A percentile compares a stretch with the other conserved stretches of the same genome.
Conservation (phyloP, 2,329 filamentous ascomycete species). For the Colletotrichum sp. region DNA sequence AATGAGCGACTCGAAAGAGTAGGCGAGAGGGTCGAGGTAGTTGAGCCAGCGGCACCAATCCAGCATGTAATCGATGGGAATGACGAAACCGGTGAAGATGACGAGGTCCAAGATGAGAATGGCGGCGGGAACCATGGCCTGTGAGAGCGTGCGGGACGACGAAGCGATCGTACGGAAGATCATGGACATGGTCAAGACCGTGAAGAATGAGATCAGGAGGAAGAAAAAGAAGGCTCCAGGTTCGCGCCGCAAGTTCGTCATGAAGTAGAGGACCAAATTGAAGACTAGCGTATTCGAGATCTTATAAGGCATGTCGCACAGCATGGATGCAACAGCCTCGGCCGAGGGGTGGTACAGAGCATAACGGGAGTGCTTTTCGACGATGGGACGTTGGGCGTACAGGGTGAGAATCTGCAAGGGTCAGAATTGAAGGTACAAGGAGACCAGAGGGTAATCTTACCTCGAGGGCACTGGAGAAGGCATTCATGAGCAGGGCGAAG, state of each 20-base stretch:
- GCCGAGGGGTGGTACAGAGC: conserved; percentile 89
- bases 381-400: conserved; percentile 88
- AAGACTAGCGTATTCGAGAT: conserved; percentile 76
- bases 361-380: conserved; percentile 88
- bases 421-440: conserved; percentile 10
- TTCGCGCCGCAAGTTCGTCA: conserved; percentile 80
- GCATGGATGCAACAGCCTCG: conserved; percentile 86
- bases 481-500: conserved; percentile 87
- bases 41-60: conserved; percentile 85
- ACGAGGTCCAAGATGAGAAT: conserved; percentile 70
- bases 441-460: conserved; percentile 40
- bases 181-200: conserved; percentile 83
- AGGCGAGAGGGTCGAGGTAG: conserved; percentile 80
- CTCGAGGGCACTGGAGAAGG: conserved; percentile 80
- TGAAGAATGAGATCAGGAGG: conserved; percentile 75
- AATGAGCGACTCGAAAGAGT: conserved; percentile 82
- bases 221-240: conserved; percentile 86
- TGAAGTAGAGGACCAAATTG: conserved; percentile 85
- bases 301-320: conserved; percentile 87
- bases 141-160: conserved; percentile 71
- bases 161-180: conserved; percentile 85
- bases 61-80: conserved; percentile 73
- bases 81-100: conserved; percentile 74
- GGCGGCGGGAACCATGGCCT: conserved; percentile 66
- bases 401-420: conserved; percentile 74